Conservation (phyloP, 2,329 filamentous ascomycete genomes). For the Trichoderma guizhouense region DNA sequence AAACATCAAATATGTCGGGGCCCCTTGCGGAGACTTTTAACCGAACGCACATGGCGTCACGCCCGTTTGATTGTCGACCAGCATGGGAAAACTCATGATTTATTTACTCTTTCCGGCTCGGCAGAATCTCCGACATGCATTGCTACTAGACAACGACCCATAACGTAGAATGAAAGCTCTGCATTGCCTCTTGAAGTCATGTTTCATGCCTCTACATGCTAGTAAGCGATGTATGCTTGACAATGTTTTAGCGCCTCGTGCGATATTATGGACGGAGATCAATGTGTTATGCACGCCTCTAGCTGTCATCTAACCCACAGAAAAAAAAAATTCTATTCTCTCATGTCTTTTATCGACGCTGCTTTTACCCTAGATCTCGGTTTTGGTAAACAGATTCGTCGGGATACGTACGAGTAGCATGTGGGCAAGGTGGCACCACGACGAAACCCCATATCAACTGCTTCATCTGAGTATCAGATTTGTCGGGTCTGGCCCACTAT, state of each 20-base stretch:
- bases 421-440: background rate
- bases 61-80: background rate
- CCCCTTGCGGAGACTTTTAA: constrained; percentile 2
- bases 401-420: background rate
- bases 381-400: background rate
- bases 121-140: background rate
- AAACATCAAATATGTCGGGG: background rate
- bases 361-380: background rate
- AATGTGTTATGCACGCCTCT: background rate
- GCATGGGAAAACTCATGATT: background rate
- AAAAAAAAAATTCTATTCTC: background rate
- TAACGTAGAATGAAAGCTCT: background rate
- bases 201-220: constrained; percentile 1
- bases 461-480: constrained; percentile 4
- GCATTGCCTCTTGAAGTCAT: background rate
- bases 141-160: background rate
- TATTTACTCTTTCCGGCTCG: no score
- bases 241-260: constrained; percentile 2
- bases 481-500: background rate
- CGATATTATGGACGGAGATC: background rate
- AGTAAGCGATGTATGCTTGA: constrained; percentile 6
- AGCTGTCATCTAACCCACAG: background rate
- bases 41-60: constrained; percentile 5
- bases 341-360: background rate
- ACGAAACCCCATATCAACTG: background rate